Conservation (phyloP, 2,329 filamentous ascomycete genomes). For the Boeremia lycopersici region DNA sequence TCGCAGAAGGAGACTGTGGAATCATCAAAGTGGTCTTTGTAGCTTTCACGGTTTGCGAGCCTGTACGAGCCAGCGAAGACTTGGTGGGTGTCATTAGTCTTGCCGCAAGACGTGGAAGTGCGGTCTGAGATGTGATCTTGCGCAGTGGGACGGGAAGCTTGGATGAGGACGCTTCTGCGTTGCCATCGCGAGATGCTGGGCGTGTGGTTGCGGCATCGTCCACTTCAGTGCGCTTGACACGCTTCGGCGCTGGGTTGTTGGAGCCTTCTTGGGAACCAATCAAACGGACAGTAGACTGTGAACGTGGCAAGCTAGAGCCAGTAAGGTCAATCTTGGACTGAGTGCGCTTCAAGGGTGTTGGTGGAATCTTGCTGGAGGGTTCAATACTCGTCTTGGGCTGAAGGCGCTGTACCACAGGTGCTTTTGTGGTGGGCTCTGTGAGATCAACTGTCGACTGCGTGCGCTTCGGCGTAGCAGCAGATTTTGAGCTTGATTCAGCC, state of each 20-base stretch:
- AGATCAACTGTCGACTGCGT: constrained; percentile 66
- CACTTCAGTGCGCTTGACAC: constrained; percentile 68
- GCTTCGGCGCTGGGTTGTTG: constrained; percentile 63
- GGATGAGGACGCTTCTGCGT: constrained; percentile 16
- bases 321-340: constrained; percentile 68
- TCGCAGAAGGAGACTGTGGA: constrained; percentile 63
- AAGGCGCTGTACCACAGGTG: constrained; percentile 55
- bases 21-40: constrained; percentile 57
- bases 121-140: constrained; percentile 42
- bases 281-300: constrained; percentile 43
- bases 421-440: constrained; percentile 57
- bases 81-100: constrained; percentile 78
- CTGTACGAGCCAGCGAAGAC: constrained; percentile 66
- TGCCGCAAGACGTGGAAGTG: constrained; percentile 53
- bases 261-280: constrained; percentile 35
- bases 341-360: constrained; percentile 58
- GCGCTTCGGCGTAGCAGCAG: constrained; percentile 54
- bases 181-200: constrained; percentile 56
- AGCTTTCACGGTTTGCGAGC: constrained; percentile 59
- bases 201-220: constrained; percentile 74
- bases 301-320: constrained; percentile 41
- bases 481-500: constrained; percentile 59
- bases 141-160: constrained; percentile 32
- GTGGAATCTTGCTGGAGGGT: constrained; percentile 50
- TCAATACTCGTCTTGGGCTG: constrained; percentile 68